Evolutionary conservation across 2,329 filamentous ascomycete genomes (phyloP), one percentile per base, ranked within the genome.

Genomic region (Thielaviopsis euricoi): DNA sequence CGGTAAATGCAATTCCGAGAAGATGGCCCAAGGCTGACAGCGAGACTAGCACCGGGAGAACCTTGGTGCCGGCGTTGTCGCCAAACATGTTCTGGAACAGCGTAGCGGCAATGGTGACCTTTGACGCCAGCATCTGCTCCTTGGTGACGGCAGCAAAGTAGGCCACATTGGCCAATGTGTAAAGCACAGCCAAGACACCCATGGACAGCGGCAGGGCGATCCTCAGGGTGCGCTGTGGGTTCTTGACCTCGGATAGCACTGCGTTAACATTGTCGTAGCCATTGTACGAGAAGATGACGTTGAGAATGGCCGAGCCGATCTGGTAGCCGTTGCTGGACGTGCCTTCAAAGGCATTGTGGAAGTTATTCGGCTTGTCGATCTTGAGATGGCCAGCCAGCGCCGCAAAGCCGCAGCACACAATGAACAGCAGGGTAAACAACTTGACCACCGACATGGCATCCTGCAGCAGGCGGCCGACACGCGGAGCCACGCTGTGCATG

Each of bases 191-290:
- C 4, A 57, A n/a, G 0, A 79, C 81, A 3, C 80, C 78, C 6
- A 74, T 75, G 1, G 80, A 80, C 0, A 82, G 65, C 0, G 80
- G 80, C 0, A 78, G 78, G 0, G 79, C 80, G 57, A 81, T 70
- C 0, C 72, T 64, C 4, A 82, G 71, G 0, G 79, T 82, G 63
- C 74, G 74, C 29, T 70, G 72, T 0, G 78, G 78, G 52, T 78
- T 73, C 62, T 74, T 77, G 37, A 82, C 68, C 64, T 84, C 80
- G 60, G 74, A 71, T 1, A 83, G 67, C 2, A 82, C 79, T 58
- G 82, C 81, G 66, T 81, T 82, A 33, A 78, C 78, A 58, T 81
- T 82, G 63, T 81, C 77, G 79, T 79, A 84, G 4, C 80, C 80
- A 62, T 78, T 79, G 69, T 81, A 83, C 17, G 75, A 78, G 69